A percentile compares a stretch with the other conserved stretches of the same genome.
phyloP scores from a whole-genome alignment of 2,329 filamentous ascomycete species.

The Claviceps africana region DNA sequence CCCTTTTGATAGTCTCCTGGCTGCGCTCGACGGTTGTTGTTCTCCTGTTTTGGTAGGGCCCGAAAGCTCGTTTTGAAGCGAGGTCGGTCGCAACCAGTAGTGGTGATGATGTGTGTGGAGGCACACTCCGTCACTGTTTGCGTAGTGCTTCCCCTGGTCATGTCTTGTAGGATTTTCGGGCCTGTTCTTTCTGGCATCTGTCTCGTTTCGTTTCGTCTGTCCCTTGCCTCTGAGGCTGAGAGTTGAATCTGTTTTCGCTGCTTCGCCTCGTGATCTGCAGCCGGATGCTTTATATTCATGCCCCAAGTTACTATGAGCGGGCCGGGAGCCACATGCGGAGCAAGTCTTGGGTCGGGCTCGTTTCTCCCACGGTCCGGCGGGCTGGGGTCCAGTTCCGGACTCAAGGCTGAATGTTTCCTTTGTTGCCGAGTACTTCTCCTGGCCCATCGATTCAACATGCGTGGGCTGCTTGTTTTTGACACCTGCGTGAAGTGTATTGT shows the following conservation, averaged over 20 bases:
- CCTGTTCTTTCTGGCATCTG: background rate
- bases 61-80: conserved; percentile 3
- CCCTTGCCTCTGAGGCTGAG: background rate
- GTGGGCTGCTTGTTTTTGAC: background rate
- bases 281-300: background rate
- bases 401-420: background rate
- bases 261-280: background rate
- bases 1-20: conserved; percentile 3
- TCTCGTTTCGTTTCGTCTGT: background rate
- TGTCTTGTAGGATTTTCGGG: background rate
- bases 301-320: conserved; percentile 3
- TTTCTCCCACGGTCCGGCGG: background rate
- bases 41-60: background rate
- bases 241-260: background rate
- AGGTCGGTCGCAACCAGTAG: conserved; percentile 37
- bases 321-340: conserved; percentile 1
- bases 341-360: background rate
- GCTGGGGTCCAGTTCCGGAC: background rate
- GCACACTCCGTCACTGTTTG: conserved; percentile 21
- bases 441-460: background rate
- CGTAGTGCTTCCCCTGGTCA: background rate
- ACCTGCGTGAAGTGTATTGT: conserved; percentile 6
- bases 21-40: background rate
- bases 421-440: background rate
- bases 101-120: conserved; percentile 48